Percentiles rank a stretch among this genome's conserved stretches.
phyloP scores from a whole-genome alignment of 108 stramenopile genomes.

The Seminavis robusta region DNA sequence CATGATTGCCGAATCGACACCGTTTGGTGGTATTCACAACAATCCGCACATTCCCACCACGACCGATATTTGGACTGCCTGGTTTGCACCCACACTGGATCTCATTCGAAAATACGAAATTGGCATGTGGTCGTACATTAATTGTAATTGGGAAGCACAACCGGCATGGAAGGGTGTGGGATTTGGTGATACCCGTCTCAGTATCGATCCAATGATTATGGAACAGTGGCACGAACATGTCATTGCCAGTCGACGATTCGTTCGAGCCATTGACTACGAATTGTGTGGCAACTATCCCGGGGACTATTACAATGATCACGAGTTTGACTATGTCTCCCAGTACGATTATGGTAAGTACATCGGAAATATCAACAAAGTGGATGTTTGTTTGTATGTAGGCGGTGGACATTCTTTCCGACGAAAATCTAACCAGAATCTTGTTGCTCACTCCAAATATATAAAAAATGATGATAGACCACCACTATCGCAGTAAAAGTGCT shows the following conservation, averaged over 20 bases:
- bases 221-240: conserved; percentile 54
- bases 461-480: no score
- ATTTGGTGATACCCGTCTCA: conserved; percentile 82
- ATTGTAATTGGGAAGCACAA: conserved; percentile 84
- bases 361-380: no score
- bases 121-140: conserved; percentile 89
- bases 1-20: conserved; percentile 93
- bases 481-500: no score
- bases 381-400: no score
- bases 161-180: conserved; percentile 81
- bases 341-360: no score
- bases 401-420: no score
- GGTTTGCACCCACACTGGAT: conserved; percentile 73
- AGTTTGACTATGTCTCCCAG: no score
- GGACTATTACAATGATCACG: no score
- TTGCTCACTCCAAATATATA: no score
- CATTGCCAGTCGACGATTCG: conserved; percentile 30
- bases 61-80: conserved; percentile 60
- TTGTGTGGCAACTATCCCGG: no score
- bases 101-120: conserved; percentile 72
- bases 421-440: no score
- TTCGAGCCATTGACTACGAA: conserved; percentile 5
- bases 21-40: conserved; percentile 77
- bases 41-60: conserved; percentile 19
- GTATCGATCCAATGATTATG: conserved; percentile 52